phyloP scores from a whole-genome alignment of 768 basidiomycete genomes.

The Suillus decipiens region DNA sequence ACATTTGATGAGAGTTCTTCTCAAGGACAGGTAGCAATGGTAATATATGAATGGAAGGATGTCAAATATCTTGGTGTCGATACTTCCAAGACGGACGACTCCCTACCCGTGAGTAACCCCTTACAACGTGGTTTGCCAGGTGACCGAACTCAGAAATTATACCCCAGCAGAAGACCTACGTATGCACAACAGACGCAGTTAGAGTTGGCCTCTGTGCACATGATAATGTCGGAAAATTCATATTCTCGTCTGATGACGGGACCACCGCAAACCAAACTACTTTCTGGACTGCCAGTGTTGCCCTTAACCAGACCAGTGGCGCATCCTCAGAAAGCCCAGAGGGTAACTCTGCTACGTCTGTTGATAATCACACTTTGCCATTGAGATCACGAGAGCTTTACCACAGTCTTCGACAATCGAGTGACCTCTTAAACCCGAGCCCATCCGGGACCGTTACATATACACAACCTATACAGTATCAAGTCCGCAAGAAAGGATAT shows the following conservation, averaged over 20 bases:
- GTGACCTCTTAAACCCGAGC: conserved; percentile 46
- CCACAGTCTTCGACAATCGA: conserved; percentile 18
- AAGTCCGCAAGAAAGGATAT: conserved; percentile 86
- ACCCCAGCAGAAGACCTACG: conserved; percentile 80
- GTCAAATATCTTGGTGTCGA: conserved; percentile 78
- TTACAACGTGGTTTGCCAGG: conserved; percentile 8
- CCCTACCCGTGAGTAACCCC: conserved; percentile 60
- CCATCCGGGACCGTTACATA: conserved; percentile 57
- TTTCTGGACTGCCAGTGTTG: conserved; percentile 86
- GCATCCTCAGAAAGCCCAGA: conserved; percentile 47
- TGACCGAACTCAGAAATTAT: conserved; percentile 13
- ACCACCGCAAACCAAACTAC: conserved; percentile 69
- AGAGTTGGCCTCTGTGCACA: conserved; percentile 66
- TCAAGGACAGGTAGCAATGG: conserved; percentile 87
- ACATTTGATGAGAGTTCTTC: conserved; percentile 71
- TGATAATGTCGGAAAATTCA: conserved; percentile 85
- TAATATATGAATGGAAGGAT: conserved; percentile 96
- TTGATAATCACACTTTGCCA: conserved; percentile 48
- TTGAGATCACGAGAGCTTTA: conserved; percentile 40
- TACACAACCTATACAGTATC: conserved; percentile 75
- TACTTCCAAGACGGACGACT: conserved; percentile 53
- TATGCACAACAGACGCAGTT: conserved; percentile 87
- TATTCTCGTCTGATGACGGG: conserved; percentile 70
- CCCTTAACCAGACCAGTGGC: conserved; percentile 45
- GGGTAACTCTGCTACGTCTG: conserved; percentile 58